Evolutionary conservation across 176 grass and related monocot genomes (phyloP), one percentile per base, ranked within the genome.

Genomic region (Carex parvula): DNA sequence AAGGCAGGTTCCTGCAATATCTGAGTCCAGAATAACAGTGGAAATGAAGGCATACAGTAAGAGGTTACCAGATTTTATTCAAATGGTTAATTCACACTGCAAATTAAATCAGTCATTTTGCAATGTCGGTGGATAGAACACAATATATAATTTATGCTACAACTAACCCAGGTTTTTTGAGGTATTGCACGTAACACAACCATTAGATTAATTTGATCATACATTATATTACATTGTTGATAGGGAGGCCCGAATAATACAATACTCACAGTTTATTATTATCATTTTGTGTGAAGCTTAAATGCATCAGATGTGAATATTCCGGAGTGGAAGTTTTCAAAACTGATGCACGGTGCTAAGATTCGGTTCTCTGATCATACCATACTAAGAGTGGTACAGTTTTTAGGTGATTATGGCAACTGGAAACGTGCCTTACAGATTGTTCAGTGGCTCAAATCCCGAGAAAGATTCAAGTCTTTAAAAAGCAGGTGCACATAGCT

Each of bases 321-420:
- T 69, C 95, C 91, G 30, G 92, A 93, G 87, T 98, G 95, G 91
- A 84, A 93, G 81, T 98, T 98, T 84, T 95, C 95, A 63, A 89
- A 93, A 84, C 86, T 98, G 44, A 90, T 98, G 84, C 95, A 98
- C 81, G 86, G 83, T 89, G 91, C 91, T 56, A 58, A 91, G 80
- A 95, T 98, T 66, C 91, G 91, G 82, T 98, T 98, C 85, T 91
- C 92, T 12, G 95, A 98, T 84, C 91, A 98, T 64, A 93, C 92
- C 18, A 88, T 98, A 46, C 83, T 98, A 81, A 90, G 92, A 74
- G 70, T 93, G 35, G 91, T 98, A 82, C 95, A 98, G 70, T 80
- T 93, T 55, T 89, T 98, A 62, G 95, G 95, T 66, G 82, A 78
- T 87, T 89, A 87, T 84, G 91, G 92, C 60, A 98, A 98, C 83